Conservation (phyloP, 2,329 filamentous ascomycete species). For the Talaromyces sp. region DNA sequence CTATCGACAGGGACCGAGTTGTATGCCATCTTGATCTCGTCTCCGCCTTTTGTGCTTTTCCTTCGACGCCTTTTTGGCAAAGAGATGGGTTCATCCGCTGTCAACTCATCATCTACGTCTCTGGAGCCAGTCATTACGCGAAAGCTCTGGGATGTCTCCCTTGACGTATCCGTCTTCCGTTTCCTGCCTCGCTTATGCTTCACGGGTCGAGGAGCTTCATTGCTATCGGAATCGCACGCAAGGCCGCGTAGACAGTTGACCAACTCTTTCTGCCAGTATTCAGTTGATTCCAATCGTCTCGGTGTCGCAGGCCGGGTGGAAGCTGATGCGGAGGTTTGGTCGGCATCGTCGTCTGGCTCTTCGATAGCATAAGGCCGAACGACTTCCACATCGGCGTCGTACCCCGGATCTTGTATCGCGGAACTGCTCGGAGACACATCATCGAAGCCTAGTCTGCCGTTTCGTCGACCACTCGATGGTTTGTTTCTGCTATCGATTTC, state of each 20-base stretch:
- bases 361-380: conserved; percentile 37
- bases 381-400: conserved; percentile 25
- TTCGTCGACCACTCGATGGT: not conserved
- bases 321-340: conserved; percentile 9
- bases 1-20: conserved; percentile 12
- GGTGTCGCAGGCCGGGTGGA: conserved; percentile 12
- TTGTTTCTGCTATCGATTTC: not conserved
- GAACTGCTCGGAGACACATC: conserved; percentile 23
- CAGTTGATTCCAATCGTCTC: conserved; percentile 19
- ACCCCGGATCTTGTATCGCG: conserved; percentile 23
- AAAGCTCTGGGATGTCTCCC: not conserved
- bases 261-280: conserved; percentile 29
- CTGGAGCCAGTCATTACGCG: not conserved
- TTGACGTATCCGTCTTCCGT: conserved; percentile 24
- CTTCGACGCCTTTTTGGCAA: conserved; percentile 23
- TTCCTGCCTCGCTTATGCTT: conserved; percentile 27
- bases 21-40: conserved; percentile 10
- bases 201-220: conserved; percentile 3
- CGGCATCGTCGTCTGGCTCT: conserved; percentile 27
- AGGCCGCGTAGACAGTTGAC: conserved; percentile 28
- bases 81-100: conserved; percentile 4
- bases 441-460: not conserved
- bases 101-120: conserved; percentile 3
- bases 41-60: conserved; percentile 17
- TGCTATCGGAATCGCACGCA: conserved; percentile 23